Evolutionary conservation across 2,329 filamentous ascomycete species (phyloP).

Genomic region (Chrysoporthe puriensis): DNA sequence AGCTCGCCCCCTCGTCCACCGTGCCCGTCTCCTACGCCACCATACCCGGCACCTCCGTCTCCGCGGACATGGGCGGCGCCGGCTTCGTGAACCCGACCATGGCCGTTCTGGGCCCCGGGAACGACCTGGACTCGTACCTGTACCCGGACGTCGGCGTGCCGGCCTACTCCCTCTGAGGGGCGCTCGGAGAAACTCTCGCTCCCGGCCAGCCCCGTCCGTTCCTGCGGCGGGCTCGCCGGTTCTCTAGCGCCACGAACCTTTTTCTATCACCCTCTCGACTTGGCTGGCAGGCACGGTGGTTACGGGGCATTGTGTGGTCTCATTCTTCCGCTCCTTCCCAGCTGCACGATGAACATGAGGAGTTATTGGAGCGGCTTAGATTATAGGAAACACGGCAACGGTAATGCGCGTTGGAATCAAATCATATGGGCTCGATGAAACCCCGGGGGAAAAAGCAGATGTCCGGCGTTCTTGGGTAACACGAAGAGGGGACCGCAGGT

Average conservation of each 20-base stretch:
- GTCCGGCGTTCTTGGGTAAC: neutral
- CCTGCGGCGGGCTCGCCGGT: neutral
- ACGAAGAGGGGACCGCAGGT: neutral
- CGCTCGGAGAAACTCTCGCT: no score
- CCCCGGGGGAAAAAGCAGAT: neutral
- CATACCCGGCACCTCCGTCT: constrained; percentile 12
- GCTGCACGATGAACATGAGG: neutral
- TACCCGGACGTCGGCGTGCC: constrained; percentile 37
- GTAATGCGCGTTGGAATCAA: neutral
- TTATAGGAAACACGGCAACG: neutral
- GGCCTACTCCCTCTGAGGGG: constrained; percentile 30
- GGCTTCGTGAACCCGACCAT: constrained; percentile 30
- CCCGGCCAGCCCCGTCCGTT: neutral
- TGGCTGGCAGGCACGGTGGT: neutral
- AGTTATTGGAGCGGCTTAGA: neutral
- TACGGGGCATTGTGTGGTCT: neutral
- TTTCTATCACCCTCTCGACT: neutral
- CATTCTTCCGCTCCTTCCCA: neutral
- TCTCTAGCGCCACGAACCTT: neutral
- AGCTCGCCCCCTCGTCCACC: constrained; percentile 21
- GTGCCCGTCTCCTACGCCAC: constrained; percentile 25
- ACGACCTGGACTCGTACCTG: constrained; percentile 38
- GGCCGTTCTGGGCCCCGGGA: constrained; percentile 31
- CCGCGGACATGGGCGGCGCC: constrained; percentile 25
- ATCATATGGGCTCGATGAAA: neutral